Evolutionary conservation across 148 eudicot genomes (phyloP).

Genomic region (Camellia lanceoleosa): DNA sequence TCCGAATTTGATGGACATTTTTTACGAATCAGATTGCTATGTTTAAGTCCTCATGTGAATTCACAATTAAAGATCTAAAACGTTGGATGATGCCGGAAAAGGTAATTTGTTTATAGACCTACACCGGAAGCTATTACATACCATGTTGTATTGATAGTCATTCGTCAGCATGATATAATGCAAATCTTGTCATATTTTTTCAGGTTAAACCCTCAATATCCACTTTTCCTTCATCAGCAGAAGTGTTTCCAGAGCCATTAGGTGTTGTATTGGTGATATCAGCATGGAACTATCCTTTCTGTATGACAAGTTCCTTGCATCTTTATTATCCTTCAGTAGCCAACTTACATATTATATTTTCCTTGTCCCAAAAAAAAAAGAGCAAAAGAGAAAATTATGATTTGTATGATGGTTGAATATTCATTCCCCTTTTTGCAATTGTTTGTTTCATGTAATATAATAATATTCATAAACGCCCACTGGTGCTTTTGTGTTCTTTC

Average conservation of each 20-base stretch:
- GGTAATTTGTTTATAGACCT: slow-evolving; percentile 21
- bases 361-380: not conserved
- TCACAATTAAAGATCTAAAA: slow-evolving; percentile 38
- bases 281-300: slow-evolving; percentile 80
- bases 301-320: slow-evolving; percentile 40
- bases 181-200: not conserved
- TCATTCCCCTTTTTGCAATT: not conserved
- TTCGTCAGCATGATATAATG: not conserved
- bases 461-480: no score
- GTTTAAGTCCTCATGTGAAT: slow-evolving; percentile 27
- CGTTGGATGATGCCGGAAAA: slow-evolving; percentile 56
- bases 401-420: not conserved
- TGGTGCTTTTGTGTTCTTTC: not conserved
- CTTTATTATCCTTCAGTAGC: not conserved
- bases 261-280: slow-evolving; percentile 60
- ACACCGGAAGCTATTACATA: not conserved
- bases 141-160: not conserved
- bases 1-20: not conserved
- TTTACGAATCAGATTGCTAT: slow-evolving; percentile 32
- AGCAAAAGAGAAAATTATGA: not conserved
- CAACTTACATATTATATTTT: not conserved
- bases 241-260: slow-evolving; percentile 59
- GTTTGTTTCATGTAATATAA: not conserved
- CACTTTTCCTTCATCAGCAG: slow-evolving; percentile 52
- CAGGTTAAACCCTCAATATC: slow-evolving; percentile 38